Base-by-base conservation (phyloP, 805 yeast species). In the Torulaspora franciscae region DNA sequence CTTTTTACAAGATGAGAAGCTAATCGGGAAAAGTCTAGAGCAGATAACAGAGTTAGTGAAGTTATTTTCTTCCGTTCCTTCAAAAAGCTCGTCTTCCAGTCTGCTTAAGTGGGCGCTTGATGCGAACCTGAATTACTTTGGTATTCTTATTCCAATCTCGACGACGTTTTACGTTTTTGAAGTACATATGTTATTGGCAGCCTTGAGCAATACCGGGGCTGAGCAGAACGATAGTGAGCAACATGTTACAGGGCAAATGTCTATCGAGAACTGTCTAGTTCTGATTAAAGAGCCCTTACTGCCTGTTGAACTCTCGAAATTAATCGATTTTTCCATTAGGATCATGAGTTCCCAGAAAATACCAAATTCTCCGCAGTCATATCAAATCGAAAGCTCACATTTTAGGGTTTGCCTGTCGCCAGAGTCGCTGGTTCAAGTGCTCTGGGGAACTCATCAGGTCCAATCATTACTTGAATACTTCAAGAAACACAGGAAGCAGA, bases 371-470 rank as follows among this genome's bases (percentile, higher is more conserved):
- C 55, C 67, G 1, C 77, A 74, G 46, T 69, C 78, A 0, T 63
- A 83, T 3, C 82, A 80, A 48, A 58, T 83, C 1, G 79, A 74
- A 42, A 79, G 86, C 3, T 73, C 77, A 4, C 75, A 75, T 54
- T 77, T 79, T 41, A 70, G 89, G 33, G 51, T 82, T 3, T 76
- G 80, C 47, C 57, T 83, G 28, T 77, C 80, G 42, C 79, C 87
- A 0, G 66, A 68, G 7, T 68, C 76, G 0, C 48, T 79, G 6
- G 66, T 74, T 6, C 67, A 68, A 37, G 32, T 74, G 1, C 42
- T 76, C 3, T 66, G 68, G 49, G 62, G 62, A 27, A 47, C 48
- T 4, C 51, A 55, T 28, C 58, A 57, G 28, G 15, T 54, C 4
- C 40, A 51, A 13, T 41, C 48, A 1, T 32, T 54, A 28, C 37